Percentiles rank a stretch among this genome's conserved stretches.
Evolutionary conservation across 805 yeast species (phyloP).

Genomic region (Sugiyamaella boreocaroliniensis): DNA sequence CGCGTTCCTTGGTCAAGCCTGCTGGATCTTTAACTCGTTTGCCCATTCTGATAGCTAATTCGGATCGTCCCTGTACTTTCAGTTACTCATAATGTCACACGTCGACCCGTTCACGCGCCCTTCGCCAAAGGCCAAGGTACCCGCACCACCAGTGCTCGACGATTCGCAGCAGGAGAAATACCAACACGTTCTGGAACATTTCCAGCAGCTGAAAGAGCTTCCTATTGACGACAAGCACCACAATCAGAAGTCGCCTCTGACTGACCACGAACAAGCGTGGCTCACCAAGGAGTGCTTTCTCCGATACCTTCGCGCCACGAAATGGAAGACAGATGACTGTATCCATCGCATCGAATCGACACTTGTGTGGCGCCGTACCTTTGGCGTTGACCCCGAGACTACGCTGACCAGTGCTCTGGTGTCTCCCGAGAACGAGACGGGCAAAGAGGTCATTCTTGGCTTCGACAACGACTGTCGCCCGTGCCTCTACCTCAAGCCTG

Average conservation of each 20-base stretch:
- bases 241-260: slow-evolving; percentile 34
- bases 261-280: slow-evolving; percentile 76
- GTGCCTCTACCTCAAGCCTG: slow-evolving; percentile 85
- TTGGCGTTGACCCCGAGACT: slow-evolving; percentile 53
- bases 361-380: slow-evolving; percentile 88
- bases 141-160: slow-evolving; percentile 42
- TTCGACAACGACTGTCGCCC: slow-evolving; percentile 88
- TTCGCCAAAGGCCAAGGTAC: slow-evolving; percentile 46
- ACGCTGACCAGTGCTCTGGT: slow-evolving; percentile 31
- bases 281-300: slow-evolving; percentile 83
- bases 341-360: slow-evolving; percentile 70
- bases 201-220: slow-evolving; percentile 45
- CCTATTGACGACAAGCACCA: slow-evolving; percentile 40
- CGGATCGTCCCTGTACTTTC: too few relatives aligned
- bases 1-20: not conserved
- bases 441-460: slow-evolving; percentile 88
- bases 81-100: slow-evolving; percentile 20
- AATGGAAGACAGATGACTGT: slow-evolving; percentile 73
- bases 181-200: slow-evolving; percentile 54
- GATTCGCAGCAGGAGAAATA: slow-evolving; percentile 56
- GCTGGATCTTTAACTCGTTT: not conserved
- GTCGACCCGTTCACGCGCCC: slow-evolving; percentile 51
- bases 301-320: slow-evolving; percentile 88
- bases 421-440: slow-evolving; percentile 73
- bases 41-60: not conserved